These are phyloP conservation scores for Physocladia obscura DNA, from an alignment of 192 early-diverging fungal species.

Conservation along the genomic window DNA sequence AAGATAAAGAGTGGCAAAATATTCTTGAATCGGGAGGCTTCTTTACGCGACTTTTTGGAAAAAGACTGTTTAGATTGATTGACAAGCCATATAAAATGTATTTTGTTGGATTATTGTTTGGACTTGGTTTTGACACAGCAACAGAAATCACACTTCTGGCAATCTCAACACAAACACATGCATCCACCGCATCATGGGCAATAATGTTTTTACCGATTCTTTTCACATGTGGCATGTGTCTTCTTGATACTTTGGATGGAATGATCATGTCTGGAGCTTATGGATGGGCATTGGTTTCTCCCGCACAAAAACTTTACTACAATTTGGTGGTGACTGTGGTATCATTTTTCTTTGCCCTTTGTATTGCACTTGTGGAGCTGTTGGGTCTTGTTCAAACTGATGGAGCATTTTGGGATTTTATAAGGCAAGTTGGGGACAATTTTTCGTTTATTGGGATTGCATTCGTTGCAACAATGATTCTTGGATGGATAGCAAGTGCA, in stretches of 20 bases:
- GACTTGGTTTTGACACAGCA: slow-evolving; percentile 74
- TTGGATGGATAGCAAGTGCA: neutral
- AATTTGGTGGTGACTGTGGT: slow-evolving; percentile 64
- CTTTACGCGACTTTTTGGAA: slow-evolving; percentile 13
- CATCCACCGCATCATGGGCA: slow-evolving; percentile 47
- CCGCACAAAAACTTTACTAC: slow-evolving; percentile 62
- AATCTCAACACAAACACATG: slow-evolving; percentile 54
- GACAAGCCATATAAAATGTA: slow-evolving; percentile 5
- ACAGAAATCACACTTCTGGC: slow-evolving; percentile 63
- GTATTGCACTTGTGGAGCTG: slow-evolving; percentile 57
- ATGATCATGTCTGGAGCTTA: slow-evolving; percentile 64
- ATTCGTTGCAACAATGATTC: neutral
- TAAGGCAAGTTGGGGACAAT: neutral
- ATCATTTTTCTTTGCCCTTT: slow-evolving; percentile 60
- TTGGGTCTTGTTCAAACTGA: slow-evolving; percentile 40
- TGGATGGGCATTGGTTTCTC: slow-evolving; percentile 62
- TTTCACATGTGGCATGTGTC: slow-evolving; percentile 68
- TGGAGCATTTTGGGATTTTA: neutral
- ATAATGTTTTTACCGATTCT: slow-evolving; percentile 62
- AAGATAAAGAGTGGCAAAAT: slow-evolving; percentile 65
- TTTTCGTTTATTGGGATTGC: neutral
- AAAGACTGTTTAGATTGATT: slow-evolving; percentile 1
- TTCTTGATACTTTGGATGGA: slow-evolving; percentile 70
- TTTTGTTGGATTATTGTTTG: slow-evolving; percentile 62
- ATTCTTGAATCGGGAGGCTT: slow-evolving; percentile 52